Percentiles rank a stretch among this genome's conserved stretches.
These are phyloP conservation scores for Boletus coccyginus DNA, from an alignment of 768 basidiomycete genomes.

Conservation along the genomic window DNA sequence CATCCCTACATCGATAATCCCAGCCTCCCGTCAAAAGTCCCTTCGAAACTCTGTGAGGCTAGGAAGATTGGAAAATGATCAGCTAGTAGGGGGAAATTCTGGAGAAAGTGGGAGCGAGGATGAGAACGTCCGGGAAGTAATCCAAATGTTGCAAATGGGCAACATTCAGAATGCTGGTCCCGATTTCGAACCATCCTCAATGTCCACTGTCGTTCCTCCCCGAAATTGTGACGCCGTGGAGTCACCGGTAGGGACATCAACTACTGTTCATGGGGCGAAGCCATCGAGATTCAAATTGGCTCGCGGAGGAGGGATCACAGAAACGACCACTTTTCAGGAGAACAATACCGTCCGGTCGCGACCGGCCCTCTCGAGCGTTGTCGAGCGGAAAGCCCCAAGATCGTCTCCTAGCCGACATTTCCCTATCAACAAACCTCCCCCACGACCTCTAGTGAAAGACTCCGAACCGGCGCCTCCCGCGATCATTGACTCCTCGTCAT, in stretches of 20 bases:
- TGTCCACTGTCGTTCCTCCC: neutral
- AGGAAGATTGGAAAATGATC: slow-evolving; percentile 54
- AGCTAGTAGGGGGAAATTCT: slow-evolving; percentile 48
- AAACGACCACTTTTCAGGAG: slow-evolving; percentile 19
- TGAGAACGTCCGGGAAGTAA: slow-evolving; percentile 45
- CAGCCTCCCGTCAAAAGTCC: slow-evolving; percentile 45
- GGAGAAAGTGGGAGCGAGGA: slow-evolving; percentile 57
- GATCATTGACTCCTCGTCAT: slow-evolving; percentile 20
- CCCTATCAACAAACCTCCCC: slow-evolving; percentile 15
- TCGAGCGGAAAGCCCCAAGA: slow-evolving; percentile 23
- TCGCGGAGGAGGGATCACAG: neutral
- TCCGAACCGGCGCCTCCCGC: slow-evolving; percentile 6
- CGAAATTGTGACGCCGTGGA: neutral
- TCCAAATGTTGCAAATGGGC: slow-evolving; percentile 50
- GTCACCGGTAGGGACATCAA: neutral
- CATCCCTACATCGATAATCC: slow-evolving; percentile 39
- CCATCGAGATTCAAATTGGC: slow-evolving; percentile 48
- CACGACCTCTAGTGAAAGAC: neutral
- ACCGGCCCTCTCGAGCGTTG: slow-evolving; percentile 20
- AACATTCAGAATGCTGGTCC: slow-evolving; percentile 55
- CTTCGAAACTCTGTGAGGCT: slow-evolving; percentile 51
- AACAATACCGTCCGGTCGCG: slow-evolving; percentile 37
- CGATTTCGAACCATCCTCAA: slow-evolving; percentile 26
- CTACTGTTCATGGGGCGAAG: slow-evolving; percentile 29
- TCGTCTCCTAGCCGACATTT: slow-evolving; percentile 10